Percentiles rank a stretch among this genome's conserved stretches.
These are phyloP conservation scores for Crotalaria pallida DNA, from an alignment of 306 rosid genomes.

Conservation along the genomic window DNA sequence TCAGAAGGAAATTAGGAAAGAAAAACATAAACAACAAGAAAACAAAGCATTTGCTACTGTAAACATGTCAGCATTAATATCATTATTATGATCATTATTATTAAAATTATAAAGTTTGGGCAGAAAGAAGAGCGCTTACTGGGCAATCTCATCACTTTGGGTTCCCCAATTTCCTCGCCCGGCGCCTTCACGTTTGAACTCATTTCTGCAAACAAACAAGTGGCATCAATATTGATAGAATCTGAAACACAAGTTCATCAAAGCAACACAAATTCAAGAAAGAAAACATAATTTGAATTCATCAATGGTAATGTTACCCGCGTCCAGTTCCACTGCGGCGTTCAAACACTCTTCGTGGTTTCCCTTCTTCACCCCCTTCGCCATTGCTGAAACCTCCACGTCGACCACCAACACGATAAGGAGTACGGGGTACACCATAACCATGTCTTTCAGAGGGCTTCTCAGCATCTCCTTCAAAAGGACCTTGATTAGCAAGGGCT, in stretches of 20 bases:
- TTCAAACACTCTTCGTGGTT: constrained; percentile 62
- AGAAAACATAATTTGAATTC: no score
- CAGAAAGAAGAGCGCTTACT: constrained; percentile 30
- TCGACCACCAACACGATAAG: constrained; percentile 73
- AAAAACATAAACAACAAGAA: not conserved
- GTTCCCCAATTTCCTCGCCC: constrained; percentile 99
- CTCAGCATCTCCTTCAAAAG: constrained; percentile 57
- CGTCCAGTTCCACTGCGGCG: constrained; percentile 95
- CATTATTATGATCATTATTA: no score
- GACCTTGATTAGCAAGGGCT: constrained; percentile 39
- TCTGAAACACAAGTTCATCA: not conserved
- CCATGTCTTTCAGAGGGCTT: constrained; percentile 53
- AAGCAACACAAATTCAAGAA: no score
- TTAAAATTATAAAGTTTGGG: not conserved
- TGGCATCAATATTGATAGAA: not conserved
- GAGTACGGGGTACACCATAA: constrained; percentile 61
- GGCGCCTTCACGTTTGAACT: constrained; percentile 74
- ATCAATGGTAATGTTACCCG: constrained; percentile 58
- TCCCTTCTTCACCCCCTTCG: constrained; percentile 69
- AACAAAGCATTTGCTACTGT: not conserved
- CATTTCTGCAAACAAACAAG: constrained; percentile 50
- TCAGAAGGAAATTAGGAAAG: not conserved
- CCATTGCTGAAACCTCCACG: constrained; percentile 78
- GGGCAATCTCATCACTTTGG: constrained; percentile 56
- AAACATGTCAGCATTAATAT: not conserved